Base-by-base conservation (phyloP, 2,329 filamentous ascomycete genomes). In the Neofusicoccum parvum region DNA sequence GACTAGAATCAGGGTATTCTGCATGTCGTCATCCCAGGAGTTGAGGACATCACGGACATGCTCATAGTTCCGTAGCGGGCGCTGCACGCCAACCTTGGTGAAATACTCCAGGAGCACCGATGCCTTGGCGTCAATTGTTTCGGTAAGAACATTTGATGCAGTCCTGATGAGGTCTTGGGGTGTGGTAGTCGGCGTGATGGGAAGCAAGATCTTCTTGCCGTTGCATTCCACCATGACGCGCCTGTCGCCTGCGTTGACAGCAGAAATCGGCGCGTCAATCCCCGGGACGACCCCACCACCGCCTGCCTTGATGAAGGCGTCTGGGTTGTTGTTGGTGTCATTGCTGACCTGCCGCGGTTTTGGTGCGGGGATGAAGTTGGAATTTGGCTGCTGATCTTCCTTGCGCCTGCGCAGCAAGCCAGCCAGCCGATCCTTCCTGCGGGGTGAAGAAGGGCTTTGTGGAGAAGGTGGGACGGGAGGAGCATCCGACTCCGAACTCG, bases 1-100 rank as follows among this genome's bases (percentile, higher is more conserved):
- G 64, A 89, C 80, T 23, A 97, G 83, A 17, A 91, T 79, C 14
- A 98, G 82, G 7, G 85, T 83, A 72, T 96, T 95, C 70, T 93
- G 89, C 2, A 85, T 82, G 75, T 97, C 93, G 49, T 85, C 83
- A 67, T 96, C 92, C 94, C 94, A 98, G 0, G 93, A 96, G 75
- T 96, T 96, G 85, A 97, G 86, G 23, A 97, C 87, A 72, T 97
- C 92, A 67, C 92, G 87, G 37, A 98, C 86, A 68, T 87, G 88
- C 79, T 98, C 94, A 74, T 97, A 97, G 45, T 88, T 89, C 46
- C 94, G 90, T 32, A 98, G 80, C 0, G 91, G 90, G 45, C 94
- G 88, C 75, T 96, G 91, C 1, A 98, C 83, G 36, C 92, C 92
- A 0, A 95, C 84, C 50, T 88, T 85, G 20, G 83, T 80, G 75